Evolutionary conservation across 192 early-diverging fungal genomes (phyloP).

Genomic region (Physocladia obscura): DNA sequence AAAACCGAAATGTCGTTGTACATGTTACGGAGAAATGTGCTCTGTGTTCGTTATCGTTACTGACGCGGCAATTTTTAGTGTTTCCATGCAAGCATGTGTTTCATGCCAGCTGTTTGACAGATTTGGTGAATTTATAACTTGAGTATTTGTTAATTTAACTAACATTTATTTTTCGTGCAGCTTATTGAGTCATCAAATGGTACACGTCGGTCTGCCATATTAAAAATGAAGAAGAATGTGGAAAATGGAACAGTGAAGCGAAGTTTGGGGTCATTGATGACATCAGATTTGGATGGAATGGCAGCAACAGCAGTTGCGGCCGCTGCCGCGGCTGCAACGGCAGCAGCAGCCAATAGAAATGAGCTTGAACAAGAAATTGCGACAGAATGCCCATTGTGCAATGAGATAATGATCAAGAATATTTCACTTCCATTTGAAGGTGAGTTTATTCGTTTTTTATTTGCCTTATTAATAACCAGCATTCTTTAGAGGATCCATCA

Average conservation of each 20-base stretch:
- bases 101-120: conserved; percentile 88
- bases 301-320: neutral
- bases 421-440: conserved; percentile 79
- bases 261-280: too few species aligned
- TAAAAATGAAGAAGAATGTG: conserved; percentile 64
- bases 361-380: conserved; percentile 68
- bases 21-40: conserved; percentile 75
- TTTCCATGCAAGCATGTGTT: conserved; percentile 96
- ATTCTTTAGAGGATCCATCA: too few species aligned
- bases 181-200: conserved; percentile 47
- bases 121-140: conserved; percentile 55
- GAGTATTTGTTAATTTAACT: too few species aligned
- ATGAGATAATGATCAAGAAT: conserved; percentile 90
- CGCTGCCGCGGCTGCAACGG: conserved; percentile 9
- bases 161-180: conserved; percentile 33
- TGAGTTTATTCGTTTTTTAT: neutral
- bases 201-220: conserved; percentile 47
- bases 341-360: conserved; percentile 1
- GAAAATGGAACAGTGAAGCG: conserved; percentile 43
- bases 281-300: too few species aligned
- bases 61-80: conserved; percentile 86
- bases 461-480: too few species aligned
- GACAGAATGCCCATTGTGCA: conserved; percentile 90
- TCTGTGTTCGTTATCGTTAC: conserved; percentile 72
- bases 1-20: conserved; percentile 73